These are phyloP conservation scores for Crucihimalaya himalaica DNA, from an alignment of 345 rosid genomes.

Conservation along the genomic window DNA sequence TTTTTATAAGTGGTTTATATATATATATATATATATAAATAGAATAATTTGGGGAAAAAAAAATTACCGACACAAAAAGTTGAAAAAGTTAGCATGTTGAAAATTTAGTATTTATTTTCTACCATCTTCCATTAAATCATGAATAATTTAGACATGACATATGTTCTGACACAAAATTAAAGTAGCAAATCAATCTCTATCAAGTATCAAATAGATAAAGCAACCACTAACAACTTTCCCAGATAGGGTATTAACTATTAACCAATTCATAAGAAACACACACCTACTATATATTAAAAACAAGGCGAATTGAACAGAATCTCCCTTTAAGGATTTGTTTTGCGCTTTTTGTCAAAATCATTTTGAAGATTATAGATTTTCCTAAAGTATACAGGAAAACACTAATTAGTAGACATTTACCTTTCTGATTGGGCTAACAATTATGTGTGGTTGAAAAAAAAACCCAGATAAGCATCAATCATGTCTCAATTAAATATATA, in stretches of 20 bases:
- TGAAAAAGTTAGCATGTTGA: not conserved
- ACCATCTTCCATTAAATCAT: not conserved
- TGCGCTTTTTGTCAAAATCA: not conserved
- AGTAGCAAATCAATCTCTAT: not conserved
- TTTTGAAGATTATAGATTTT: not conserved
- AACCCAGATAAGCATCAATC: not conserved
- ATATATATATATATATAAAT: no score
- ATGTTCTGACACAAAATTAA: not conserved
- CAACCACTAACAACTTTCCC: slow-evolving; percentile 10
- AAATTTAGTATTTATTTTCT: not conserved
- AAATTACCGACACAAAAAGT: not conserved
- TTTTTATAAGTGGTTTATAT: no score
- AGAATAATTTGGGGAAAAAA: no score
- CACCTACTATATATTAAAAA: not conserved
- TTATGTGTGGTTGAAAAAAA: no score
- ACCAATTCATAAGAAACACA: not conserved
- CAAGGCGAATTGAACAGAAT: not conserved
- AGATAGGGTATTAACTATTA: not conserved
- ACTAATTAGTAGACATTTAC: not conserved
- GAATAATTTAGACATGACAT: slow-evolving; percentile 5
- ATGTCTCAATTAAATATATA: not conserved
- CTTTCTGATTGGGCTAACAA: no score
- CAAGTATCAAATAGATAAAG: not conserved
- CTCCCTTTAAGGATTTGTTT: not conserved
- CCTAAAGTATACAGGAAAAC: not conserved